phyloP scores from a whole-genome alignment of 306 rosid genomes.

The Pyrus betulifolia region DNA sequence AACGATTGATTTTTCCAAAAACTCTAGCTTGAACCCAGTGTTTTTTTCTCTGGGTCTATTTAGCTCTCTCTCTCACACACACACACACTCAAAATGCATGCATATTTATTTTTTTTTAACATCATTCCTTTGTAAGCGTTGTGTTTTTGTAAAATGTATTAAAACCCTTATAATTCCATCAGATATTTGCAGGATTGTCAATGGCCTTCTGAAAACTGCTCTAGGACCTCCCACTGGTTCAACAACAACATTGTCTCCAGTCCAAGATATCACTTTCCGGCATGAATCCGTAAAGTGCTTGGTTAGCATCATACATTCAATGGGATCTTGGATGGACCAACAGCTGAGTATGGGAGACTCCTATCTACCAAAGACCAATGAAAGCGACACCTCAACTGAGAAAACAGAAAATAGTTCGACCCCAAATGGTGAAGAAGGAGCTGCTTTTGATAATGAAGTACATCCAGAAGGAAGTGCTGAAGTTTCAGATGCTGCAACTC shows the following conservation, averaged over 20 bases:
- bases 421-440: slow-evolving; percentile 70
- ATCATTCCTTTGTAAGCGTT: slow-evolving; percentile 23
- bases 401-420: slow-evolving; percentile 46
- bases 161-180: slow-evolving; percentile 71
- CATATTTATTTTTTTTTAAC: not conserved
- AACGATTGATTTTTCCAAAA: not conserved
- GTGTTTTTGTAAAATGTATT: slow-evolving; percentile 47
- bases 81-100: not conserved
- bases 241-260: slow-evolving; percentile 76
- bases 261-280: slow-evolving; percentile 87
- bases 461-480: slow-evolving; percentile 71
- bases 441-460: slow-evolving; percentile 62
- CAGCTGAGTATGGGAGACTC: slow-evolving; percentile 67
- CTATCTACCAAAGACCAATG: slow-evolving; percentile 48
- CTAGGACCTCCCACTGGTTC: slow-evolving; percentile 97
- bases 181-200: slow-evolving; percentile 97
- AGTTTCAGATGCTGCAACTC: slow-evolving; percentile 76
- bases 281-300: slow-evolving; percentile 95
- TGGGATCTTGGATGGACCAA: slow-evolving; percentile 99
- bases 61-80: not conserved
- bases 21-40: not conserved
- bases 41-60: not conserved
- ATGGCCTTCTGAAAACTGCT: slow-evolving; percentile 98
- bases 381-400: slow-evolving; percentile 49
- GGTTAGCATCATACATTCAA: slow-evolving; percentile 78